phyloP scores from a whole-genome alignment of 306 rosid genomes.

The Neltuma alba region DNA sequence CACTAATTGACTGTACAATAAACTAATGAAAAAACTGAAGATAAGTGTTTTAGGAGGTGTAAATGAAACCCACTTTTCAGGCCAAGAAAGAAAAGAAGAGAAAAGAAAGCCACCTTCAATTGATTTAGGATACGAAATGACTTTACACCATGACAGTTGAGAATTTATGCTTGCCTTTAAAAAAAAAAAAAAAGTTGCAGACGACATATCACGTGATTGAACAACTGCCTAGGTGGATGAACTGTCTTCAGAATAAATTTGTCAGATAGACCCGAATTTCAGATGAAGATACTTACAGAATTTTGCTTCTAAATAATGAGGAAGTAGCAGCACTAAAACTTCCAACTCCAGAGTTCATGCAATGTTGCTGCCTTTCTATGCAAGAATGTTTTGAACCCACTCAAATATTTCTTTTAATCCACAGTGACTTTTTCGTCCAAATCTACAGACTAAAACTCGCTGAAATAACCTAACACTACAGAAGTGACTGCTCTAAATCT shows the following conservation, averaged over 20 bases:
- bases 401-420: no score
- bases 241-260: not conserved
- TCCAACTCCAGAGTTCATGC: not conserved
- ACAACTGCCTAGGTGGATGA: not conserved
- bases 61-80: not conserved
- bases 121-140: not conserved
- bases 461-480: no score
- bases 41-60: not conserved
- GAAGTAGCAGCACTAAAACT: no score
- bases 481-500: not conserved
- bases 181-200: no score
- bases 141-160: not conserved
- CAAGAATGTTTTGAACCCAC: no score
- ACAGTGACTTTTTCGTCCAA: no score
- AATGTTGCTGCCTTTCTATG: not conserved
- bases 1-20: not conserved
- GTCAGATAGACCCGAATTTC: not conserved
- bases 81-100: not conserved
- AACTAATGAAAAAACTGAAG: not conserved
- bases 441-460: no score
- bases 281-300: no score
- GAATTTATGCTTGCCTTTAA: not conserved
- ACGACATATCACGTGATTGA: not conserved
- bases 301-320: no score
- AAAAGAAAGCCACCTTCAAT: not conserved